phyloP scores from a whole-genome alignment of 345 rosid genomes.

The Heritiera fomes region DNA sequence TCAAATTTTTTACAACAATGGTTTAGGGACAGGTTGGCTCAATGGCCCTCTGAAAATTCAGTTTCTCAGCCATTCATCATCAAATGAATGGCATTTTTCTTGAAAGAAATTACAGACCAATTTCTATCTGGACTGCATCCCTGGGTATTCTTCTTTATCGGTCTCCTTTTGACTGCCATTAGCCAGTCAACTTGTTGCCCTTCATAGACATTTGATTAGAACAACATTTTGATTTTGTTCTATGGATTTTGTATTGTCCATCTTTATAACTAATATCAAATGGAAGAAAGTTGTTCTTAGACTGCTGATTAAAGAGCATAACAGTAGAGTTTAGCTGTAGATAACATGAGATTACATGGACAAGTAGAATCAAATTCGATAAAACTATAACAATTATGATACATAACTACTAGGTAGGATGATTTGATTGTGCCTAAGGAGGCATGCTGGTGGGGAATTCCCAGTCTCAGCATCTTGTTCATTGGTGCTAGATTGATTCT shows the following conservation, averaged over 20 bases:
- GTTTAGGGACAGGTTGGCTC: background rate
- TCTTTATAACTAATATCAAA: too few relatives aligned
- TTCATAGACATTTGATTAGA: too few relatives aligned
- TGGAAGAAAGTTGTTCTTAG: too few relatives aligned
- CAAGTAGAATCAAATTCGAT: background rate
- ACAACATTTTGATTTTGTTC: too few relatives aligned
- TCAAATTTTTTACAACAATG: slow-evolving; percentile 41
- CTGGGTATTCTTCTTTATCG: background rate
- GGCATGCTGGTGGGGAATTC: background rate
- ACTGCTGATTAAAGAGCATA: background rate
- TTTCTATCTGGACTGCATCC: background rate
- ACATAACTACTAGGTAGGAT: background rate
- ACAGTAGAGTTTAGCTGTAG: background rate
- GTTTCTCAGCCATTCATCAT: background rate
- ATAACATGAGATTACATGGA: background rate
- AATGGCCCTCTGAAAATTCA: background rate
- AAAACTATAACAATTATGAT: background rate
- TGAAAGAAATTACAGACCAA: background rate
- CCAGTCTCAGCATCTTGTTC: background rate
- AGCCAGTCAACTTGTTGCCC: background rate
- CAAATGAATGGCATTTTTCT: background rate
- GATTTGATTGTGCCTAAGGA: background rate
- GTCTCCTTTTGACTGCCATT: background rate
- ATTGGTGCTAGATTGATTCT: slow-evolving; percentile 2
- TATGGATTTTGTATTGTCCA: too few relatives aligned